Evolutionary conservation across 2,329 filamentous ascomycete genomes (phyloP).

Genomic region (Xylaria digitata): DNA sequence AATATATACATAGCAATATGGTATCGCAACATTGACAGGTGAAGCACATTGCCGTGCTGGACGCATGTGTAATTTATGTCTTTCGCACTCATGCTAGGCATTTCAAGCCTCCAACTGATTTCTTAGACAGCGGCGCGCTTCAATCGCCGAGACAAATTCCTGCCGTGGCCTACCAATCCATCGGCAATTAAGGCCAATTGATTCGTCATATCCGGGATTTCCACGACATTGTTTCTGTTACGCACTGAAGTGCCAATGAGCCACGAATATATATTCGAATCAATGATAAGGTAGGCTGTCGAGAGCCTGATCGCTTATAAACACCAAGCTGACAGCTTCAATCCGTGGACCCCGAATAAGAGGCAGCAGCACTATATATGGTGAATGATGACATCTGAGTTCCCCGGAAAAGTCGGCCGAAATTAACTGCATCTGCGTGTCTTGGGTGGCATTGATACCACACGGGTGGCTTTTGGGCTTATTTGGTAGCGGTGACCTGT

Average conservation of each 20-base stretch:
- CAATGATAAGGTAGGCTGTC: too few relatives aligned
- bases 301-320: too few relatives aligned
- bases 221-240: background rate
- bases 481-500: slow-evolving; percentile 23
- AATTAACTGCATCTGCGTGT: background rate
- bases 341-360: too few relatives aligned
- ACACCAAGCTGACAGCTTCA: too few relatives aligned
- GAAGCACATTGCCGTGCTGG: background rate
- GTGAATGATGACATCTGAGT: too few relatives aligned
- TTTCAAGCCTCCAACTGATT: too few relatives aligned
- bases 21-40: background rate
- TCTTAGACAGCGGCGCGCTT: too few relatives aligned
- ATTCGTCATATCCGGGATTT: background rate
- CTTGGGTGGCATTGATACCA: background rate
- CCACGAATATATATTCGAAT: background rate
- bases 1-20: background rate
- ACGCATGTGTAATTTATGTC: too few relatives aligned
- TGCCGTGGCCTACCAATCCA: background rate
- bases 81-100: too few relatives aligned
- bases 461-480: background rate
- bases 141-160: too few relatives aligned
- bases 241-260: background rate
- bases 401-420: background rate
- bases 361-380: too few relatives aligned
- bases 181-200: too few relatives aligned